These are phyloP conservation scores for Sclerotinia subarctica DNA, from an alignment of 2,329 filamentous ascomycete species.

Conservation along the genomic window DNA sequence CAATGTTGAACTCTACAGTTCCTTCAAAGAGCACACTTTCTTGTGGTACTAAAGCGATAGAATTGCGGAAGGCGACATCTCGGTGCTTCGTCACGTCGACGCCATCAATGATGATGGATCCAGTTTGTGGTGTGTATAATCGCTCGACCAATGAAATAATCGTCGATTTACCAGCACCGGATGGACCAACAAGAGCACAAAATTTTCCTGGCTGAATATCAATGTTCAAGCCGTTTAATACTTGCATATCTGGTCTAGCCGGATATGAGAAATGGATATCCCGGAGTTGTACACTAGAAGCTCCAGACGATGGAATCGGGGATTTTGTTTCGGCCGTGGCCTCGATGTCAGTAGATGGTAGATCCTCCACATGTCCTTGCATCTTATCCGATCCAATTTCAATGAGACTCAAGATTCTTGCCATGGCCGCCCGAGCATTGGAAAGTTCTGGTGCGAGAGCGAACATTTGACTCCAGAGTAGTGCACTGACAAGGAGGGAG, in stretches of 20 bases:
- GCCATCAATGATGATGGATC: constrained; percentile 29
- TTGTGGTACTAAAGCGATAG: constrained; percentile 56
- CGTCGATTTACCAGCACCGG: constrained; percentile 65
- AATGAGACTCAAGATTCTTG: constrained; percentile 53
- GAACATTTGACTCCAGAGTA: constrained; percentile 72
- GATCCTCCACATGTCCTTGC: constrained; percentile 25
- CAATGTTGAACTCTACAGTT: constrained; percentile 54
- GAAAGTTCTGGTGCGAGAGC: constrained; percentile 70
- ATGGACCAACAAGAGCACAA: constrained; percentile 62
- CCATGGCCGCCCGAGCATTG: constrained; percentile 59
- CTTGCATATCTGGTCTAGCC: constrained; percentile 54
- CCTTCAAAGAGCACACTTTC: constrained; percentile 58
- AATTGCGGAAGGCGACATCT: constrained; percentile 48
- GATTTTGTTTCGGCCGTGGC: constrained; percentile 37
- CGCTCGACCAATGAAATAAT: constrained; percentile 55
- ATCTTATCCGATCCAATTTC: constrained; percentile 41
- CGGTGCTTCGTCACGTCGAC: constrained; percentile 45
- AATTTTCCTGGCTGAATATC: constrained; percentile 58
- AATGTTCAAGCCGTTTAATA: constrained; percentile 56
- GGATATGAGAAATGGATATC: constrained; percentile 65
- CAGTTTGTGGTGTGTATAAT: constrained; percentile 45
- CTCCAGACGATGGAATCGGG: not conserved
- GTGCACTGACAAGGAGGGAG: constrained; percentile 67
- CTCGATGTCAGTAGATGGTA: constrained; percentile 42
- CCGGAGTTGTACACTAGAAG: constrained; percentile 49